Evolutionary conservation across 805 yeast genomes (phyloP).

Genomic region (Candida glaebosa): DNA sequence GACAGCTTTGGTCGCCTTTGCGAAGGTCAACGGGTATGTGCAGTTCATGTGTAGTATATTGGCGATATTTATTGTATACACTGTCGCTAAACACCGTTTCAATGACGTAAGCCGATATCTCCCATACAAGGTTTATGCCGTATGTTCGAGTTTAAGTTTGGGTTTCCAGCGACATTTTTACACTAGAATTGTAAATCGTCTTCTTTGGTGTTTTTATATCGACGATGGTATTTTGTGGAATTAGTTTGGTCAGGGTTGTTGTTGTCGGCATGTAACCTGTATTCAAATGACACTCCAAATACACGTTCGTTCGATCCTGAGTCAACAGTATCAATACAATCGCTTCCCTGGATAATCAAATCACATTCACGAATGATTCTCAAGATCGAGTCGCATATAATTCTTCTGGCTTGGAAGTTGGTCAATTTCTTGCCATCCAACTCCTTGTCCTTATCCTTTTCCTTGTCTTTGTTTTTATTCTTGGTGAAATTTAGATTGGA

Average conservation of each 20-base stretch:
- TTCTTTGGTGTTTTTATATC: background rate
- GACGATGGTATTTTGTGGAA: constrained; percentile 1
- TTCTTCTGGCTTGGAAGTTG: constrained; percentile 42
- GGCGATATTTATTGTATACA: too few species aligned
- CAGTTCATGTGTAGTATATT: too few species aligned
- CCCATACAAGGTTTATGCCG: too few species aligned
- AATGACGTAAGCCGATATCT: too few species aligned
- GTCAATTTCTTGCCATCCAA: constrained; percentile 27
- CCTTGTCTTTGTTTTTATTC: constrained; percentile 16
- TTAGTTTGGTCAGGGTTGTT: constrained; percentile 6
- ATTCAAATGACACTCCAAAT: constrained; percentile 44
- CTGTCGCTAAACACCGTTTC: too few species aligned
- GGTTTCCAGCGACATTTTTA: too few species aligned
- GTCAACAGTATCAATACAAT: constrained; percentile 28
- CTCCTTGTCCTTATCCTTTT: constrained; percentile 19
- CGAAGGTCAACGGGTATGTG: too few species aligned
- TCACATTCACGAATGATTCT: constrained; percentile 48
- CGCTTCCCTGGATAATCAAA: constrained; percentile 34
- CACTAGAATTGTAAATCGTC: background rate
- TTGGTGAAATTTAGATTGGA: constrained; percentile 39
- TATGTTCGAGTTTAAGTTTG: too few species aligned
- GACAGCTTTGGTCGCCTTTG: too few species aligned
- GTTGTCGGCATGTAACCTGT: constrained; percentile 44
- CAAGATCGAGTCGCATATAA: constrained; percentile 45
- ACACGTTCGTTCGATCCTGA: constrained; percentile 39